Base-by-base conservation (phyloP, 805 yeast species). In the Candida andamanensis region DNA sequence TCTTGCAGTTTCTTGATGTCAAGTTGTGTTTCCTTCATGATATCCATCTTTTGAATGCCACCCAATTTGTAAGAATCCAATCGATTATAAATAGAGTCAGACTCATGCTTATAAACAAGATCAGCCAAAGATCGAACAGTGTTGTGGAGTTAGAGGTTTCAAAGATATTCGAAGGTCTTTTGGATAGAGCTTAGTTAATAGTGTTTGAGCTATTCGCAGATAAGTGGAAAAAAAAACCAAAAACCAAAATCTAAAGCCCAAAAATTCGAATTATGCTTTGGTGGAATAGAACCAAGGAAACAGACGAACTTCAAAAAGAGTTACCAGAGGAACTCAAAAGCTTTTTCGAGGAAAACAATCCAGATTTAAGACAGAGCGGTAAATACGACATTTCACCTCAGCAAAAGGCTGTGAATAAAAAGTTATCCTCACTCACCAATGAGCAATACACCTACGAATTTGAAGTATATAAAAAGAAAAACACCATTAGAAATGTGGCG, bases 121-220 rank as follows among this genome's bases (percentile, higher is more conserved):
- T 60, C 9, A 60, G 17, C 18, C 34, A 33, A 22, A 37, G 28
- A 22, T 17, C 28, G 20, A 32, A 22, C 28, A 33, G 28, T 17
- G 25, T 50, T 1, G 35, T 60, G 17, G 69, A 65, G 22, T 47
- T 56, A 12, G 69, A 63, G 40, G 46, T 59, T 9, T 58, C 67
- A 14, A 45, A 60, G 15, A 32, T 64, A 3, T 62, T 65, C 33
- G 67, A 65, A 40, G 70, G 70, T 0, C 37, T 60, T 8, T 43
- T 62, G 12, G 69, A 62, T 17, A 39, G 68, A 32, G 25, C 45
- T 5, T 49, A 22, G 17, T 15, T 12, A 12, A 5, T 15, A 12
- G 18, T 8, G 10, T 10, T n/a, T n/a, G n/a, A n/a, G n/a, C n/a
- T n/a, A n/a, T n/a, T 9, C 22, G 22, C n/a, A n/a, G n/a, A n/a